Evolutionary conservation across 768 basidiomycete species (phyloP), one percentile per base, ranked within the genome.

Genomic region (Tylopilus sp.): DNA sequence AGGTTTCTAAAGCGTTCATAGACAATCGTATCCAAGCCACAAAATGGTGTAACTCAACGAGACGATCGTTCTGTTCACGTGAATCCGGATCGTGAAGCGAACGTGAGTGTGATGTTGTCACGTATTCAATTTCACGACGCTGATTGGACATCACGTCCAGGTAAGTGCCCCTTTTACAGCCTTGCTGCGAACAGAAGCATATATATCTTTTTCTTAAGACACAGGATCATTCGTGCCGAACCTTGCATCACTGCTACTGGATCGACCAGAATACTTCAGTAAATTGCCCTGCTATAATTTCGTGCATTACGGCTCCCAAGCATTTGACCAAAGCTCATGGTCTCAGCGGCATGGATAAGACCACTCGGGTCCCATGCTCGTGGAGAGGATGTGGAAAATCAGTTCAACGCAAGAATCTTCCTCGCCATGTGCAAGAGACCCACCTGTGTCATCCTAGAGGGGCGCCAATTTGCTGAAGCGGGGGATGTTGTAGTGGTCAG

Each of bases 361-460:
- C 1, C 3, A 0, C 0, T 4, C 10, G 1, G 25, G 1, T 39
- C 8, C 0, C 0, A 0, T 60, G 59, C 6, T 0, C 1, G 0
- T 61, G 55, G 59, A 0, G 2, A 0, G 49, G 25, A 1, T 58
- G 56, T 30, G 0, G 0, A 3, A 31, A 23, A 20, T 0, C 0
- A 0, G 0, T 21, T 20, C 1, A 0, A 4, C 26, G 22, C 4
- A 54, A 62, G 11, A 58, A 52, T 18, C 43, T 55, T 4, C 1
- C 0, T 3, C 60, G 60, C 0, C 60, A 61, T 2, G 3, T 50
- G 3, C 4, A 5, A 0, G 60, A 59, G 1, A 0, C 0, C 0
- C 60, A 61, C 1, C 4, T 58, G 10, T 36, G 21, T 1, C 56
- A 58, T 28, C 31, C 15, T 1, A 51, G 59, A 8, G 3, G 12